Evolutionary conservation across 495 filamentous ascomycete genomes (phyloP), one percentile per base, ranked within the genome.

Genomic region (Penicillium subrubescens): DNA sequence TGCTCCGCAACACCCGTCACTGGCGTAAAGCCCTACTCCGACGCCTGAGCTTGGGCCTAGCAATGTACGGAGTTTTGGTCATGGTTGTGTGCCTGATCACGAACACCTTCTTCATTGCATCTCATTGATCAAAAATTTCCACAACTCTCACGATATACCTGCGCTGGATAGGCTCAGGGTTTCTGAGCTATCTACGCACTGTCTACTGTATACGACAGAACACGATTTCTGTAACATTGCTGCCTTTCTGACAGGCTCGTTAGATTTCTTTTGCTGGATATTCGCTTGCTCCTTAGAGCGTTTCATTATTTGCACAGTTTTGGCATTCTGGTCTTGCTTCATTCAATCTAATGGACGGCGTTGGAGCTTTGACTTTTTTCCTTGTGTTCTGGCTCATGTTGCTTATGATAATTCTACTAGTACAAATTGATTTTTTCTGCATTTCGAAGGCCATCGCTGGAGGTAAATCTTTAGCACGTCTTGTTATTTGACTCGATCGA

Each of bases 31-130:
- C 77, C 11, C 62, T 97, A 33, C 74, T 97, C 44, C 80, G 95
- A 59, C 88, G 84, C 69, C 75, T 92, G 58, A 88, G 92, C 59
- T 76, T 98, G 27, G 89, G 80, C 5, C 79, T 99, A 62, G 89
- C 90, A 5, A 79, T 92, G 19, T 99, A 98, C 77, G 95, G 95
- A 10, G 60, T 90, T 7, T 72, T 91, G 55, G 92, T 99, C 41
- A 99, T 99, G 95, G 78, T 91, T 10, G 87, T 93, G 46, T 98
- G 94, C 72, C 77, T 99, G 68, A 77, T 84, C 39, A 93, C 93
- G 71, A 97, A 97, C 73, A 88, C 88, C 11, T 86, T 94, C 67
- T 92, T 92, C 54, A 77, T 86, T 60, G 83, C 83, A 51, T 82
- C 83, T 23, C 80, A 84, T 75, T 88, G 70, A 70, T 51, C 14